These are phyloP conservation scores for Eucalyptus paniculata DNA, from an alignment of 345 rosid genomes.

Conservation along the genomic window DNA sequence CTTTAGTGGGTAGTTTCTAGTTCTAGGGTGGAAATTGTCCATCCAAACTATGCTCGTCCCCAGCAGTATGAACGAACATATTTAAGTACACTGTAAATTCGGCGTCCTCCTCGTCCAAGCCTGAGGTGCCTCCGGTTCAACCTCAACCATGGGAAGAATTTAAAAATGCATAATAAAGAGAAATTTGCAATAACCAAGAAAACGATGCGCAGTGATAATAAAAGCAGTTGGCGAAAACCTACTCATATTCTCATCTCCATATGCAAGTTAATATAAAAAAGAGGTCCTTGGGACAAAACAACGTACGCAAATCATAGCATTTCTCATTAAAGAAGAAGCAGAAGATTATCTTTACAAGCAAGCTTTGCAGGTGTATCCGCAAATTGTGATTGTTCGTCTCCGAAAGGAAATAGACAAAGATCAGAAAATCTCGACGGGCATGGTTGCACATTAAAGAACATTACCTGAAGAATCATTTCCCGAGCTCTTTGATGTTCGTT, in stretches of 20 bases:
- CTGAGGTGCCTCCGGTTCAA: background rate
- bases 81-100: background rate
- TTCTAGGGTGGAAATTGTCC: too few relatives aligned
- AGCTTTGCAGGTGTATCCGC: too few relatives aligned
- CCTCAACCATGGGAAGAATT: background rate
- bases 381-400: too few relatives aligned
- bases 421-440: too few relatives aligned
- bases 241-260: background rate
- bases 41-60: too few relatives aligned
- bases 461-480: too few relatives aligned
- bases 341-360: too few relatives aligned
- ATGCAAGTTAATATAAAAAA: background rate
- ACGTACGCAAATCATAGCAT: background rate
- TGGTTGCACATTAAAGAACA: too few relatives aligned
- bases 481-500: too few relatives aligned
- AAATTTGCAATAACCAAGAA: background rate
- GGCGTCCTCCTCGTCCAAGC: background rate
- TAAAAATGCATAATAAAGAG: background rate
- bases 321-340: background rate
- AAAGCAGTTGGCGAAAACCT: background rate
- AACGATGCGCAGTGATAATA: background rate
- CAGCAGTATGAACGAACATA: too few relatives aligned
- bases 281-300: background rate
- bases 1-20: too few relatives aligned
- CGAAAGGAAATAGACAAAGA: too few relatives aligned